Percentiles rank a stretch among this genome's conserved stretches.
Conservation (phyloP, 495 filamentous ascomycete genomes). For the Halenospora varia region DNA sequence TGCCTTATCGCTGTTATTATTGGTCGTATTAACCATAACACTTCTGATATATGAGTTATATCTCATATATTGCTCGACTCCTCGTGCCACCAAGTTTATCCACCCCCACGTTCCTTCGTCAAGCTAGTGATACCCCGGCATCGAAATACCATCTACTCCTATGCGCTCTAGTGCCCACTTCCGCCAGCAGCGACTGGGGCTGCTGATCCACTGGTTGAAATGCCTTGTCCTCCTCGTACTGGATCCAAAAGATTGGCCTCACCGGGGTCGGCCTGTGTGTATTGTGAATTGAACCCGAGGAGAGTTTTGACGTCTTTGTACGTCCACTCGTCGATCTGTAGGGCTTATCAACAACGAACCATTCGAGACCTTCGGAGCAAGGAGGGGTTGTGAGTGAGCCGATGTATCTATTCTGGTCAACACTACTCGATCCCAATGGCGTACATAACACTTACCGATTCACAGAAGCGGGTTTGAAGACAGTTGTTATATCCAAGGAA, state of each 20-base stretch:
- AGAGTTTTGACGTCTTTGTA: slow-evolving; percentile 53
- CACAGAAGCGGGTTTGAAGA: slow-evolving; percentile 15
- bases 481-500: slow-evolving; percentile 54
- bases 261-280: slow-evolving; percentile 53
- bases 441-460: not conserved
- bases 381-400: slow-evolving; percentile 68
- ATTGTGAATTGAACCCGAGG: slow-evolving; percentile 62
- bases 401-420: slow-evolving; percentile 37
- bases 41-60: no score
- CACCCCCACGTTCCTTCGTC: no score
- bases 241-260: slow-evolving; percentile 45
- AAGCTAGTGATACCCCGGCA: no score
- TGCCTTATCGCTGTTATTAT: no score
- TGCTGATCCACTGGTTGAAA: no score
- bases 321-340: slow-evolving; percentile 46
- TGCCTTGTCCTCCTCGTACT: no score
- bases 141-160: no score
- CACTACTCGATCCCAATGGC: not conserved
- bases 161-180: no score
- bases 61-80: no score
- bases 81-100: no score
- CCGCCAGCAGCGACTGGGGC: not conserved
- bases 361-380: slow-evolving; percentile 57
- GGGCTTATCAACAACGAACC: slow-evolving; percentile 51
- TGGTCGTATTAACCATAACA: no score